phyloP scores from a whole-genome alignment of 2,329 filamentous ascomycete species.

The Nothomitra cinnamomea region DNA sequence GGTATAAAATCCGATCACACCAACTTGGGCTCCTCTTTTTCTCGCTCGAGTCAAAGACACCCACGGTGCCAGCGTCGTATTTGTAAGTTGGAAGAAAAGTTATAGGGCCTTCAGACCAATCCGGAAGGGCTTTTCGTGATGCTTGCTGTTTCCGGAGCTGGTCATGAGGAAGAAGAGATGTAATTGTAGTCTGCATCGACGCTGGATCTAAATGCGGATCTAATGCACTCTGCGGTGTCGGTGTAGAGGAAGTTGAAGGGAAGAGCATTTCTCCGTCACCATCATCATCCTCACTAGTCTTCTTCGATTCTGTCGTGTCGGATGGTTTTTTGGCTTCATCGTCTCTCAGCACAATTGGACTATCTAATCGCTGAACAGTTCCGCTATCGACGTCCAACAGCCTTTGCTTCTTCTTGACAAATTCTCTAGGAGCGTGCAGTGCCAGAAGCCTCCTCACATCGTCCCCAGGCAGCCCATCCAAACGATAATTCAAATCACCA shows the following conservation, averaged over 20 bases:
- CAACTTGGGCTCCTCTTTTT: conserved; percentile 87
- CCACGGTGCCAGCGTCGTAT: conserved; percentile 87
- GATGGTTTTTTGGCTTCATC: not conserved
- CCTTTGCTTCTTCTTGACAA: conserved; percentile 27
- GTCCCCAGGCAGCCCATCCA: conserved; percentile 74
- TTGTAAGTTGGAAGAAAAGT: conserved; percentile 91
- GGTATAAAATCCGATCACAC: conserved; percentile 87
- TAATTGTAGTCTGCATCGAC: conserved; percentile 74
- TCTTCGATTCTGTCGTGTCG: not conserved
- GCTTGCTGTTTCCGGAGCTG: conserved; percentile 63
- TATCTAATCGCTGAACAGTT: not conserved
- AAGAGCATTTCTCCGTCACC: not conserved
- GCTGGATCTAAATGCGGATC: conserved; percentile 62
- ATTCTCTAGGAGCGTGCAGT: conserved; percentile 66
- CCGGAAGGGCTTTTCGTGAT: conserved; percentile 64
- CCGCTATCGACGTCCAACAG: conserved; percentile 2
- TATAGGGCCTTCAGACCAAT: conserved; percentile 81
- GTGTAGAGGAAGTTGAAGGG: conserved; percentile 19
- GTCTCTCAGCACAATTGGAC: not conserved
- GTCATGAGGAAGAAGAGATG: conserved; percentile 77
- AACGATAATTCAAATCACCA: conserved; percentile 85
- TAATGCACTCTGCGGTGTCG: conserved; percentile 48
- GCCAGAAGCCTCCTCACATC: conserved; percentile 75
- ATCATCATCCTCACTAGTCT: not conserved
- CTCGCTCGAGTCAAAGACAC: conserved; percentile 86